These are phyloP conservation scores for Plasmopara viticola DNA, from an alignment of 352 stramenopile species.

Conservation along the genomic window DNA sequence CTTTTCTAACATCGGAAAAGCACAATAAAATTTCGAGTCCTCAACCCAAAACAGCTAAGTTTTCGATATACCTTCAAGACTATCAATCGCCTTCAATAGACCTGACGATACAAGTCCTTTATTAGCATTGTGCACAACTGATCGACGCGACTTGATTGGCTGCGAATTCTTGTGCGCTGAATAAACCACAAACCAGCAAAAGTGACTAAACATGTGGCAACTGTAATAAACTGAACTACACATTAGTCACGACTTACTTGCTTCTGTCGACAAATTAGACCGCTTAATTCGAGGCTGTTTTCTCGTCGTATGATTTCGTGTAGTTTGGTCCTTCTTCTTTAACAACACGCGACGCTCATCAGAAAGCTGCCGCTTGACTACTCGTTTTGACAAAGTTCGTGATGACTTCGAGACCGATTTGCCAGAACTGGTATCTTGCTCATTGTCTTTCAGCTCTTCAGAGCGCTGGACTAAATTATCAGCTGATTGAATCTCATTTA, in stretches of 20 bases:
- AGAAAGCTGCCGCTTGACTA: slow-evolving; percentile 12
- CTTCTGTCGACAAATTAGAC: not conserved
- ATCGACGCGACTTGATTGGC: not conserved
- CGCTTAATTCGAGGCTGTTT: not conserved
- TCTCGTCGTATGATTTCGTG: not conserved
- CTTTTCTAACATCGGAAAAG: not conserved
- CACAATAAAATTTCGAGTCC: not conserved
- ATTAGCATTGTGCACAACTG: not conserved
- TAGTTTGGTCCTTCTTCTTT: not conserved
- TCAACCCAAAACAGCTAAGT: not conserved
- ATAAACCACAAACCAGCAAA: not conserved
- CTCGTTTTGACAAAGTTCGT: not conserved
- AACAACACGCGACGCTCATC: slow-evolving; percentile 8
- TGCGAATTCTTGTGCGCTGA: not conserved
- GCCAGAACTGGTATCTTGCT: not conserved
- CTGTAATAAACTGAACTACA: not conserved
- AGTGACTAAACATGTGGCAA: not conserved
- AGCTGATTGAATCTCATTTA: not conserved
- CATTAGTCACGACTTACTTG: not conserved
- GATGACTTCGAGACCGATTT: not conserved
- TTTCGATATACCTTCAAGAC: not conserved
- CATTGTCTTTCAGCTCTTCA: not conserved
- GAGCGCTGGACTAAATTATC: not conserved
- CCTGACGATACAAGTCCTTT: not conserved
- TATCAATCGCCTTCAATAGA: not conserved